Evolutionary conservation across 78 protist genomes (phyloP), one percentile per base, ranked within the genome.

Genomic region (Speleostelium caveatum): DNA sequence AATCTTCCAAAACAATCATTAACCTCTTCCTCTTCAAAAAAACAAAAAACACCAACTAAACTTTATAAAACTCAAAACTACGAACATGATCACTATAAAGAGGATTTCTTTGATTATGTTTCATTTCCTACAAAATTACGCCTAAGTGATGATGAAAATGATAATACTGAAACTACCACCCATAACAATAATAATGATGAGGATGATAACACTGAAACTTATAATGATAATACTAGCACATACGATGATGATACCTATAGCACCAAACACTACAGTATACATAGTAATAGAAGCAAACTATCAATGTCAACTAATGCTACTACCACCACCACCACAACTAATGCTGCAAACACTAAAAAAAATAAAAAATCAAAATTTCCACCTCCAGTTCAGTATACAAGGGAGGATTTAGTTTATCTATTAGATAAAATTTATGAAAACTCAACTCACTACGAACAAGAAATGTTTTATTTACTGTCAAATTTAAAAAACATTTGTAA

Each of bases 401-500:
- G 14, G 26, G 26, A 42, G 1, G 26, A 68, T 28, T 28, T 41
- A 26, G 36, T 41, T 26, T 10, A 26, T n/a, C 4, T 42, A n/a
- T 68, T 68, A 68, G 30, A 68, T 26, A 68, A 42, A 16, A 3
- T 68, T 33, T 41, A 68, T 24, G 38, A 68, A 21, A n/a, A 45
- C 17, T 41, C 75, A 26, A 26, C n/a, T 24, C 8, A 41, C 24
- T 68, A 58, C 26, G 75, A 58, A 26, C 3, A 28, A 26, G 60
- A 68, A 42, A 26, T 68, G 14, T 38, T 33, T 6, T 26, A 49
- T 22, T 26, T 68, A 41, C 41, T 68, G n/a, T 41, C 5, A 24
- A n/a, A 26, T 68, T 53, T 68, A 38, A 68, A 68, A 33, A 19
- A 21, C 36, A 68, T 68, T 36, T 68, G 75, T 68, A 41, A 68